Base-by-base conservation (phyloP, 176 grass and related monocot genomes). In the Secale cereale region DNA sequence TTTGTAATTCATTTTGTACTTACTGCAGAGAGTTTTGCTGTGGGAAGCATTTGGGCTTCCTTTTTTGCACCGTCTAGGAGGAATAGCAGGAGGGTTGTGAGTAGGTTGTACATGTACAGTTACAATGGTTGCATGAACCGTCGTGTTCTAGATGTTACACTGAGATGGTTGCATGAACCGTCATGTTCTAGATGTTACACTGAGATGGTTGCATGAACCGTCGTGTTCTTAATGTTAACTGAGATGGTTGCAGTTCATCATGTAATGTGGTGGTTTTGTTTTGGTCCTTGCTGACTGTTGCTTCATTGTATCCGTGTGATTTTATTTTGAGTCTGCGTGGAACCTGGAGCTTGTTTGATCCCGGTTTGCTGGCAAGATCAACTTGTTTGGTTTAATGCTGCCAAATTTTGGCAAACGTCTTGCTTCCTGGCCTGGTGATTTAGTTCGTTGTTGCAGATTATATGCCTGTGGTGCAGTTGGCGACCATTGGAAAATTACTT, bases 1-100 rank as follows among this genome's bases (percentile, higher is more conserved):
- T 84, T 84, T 84, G 75, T 84, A 76, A 50, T 32, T 82, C 28
- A 33, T 29, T 76, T 50, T 52, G 54, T 43, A 84, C 69, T 33
- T 52, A 79, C 19, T 61, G n/a, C 62, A 33, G 64, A 48, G 17
- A 61, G 67, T 62, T 63, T 81, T 36, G 68, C 37, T 33, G 61
- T 81, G 81, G 28, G 63, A 31, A 19, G 30, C 15, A 66, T 66
- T 31, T 66, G 15, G 15, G 64, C 68, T 19, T 17, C 14, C n/a
- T 66, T 19, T 32, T 66, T 66, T 31, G 29, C 29, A 66, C 15
- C 16, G 64, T 66, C 17, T 66, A 66, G 64, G 64, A 66, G 30
- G 14, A 32, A 32, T 8, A 32, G 64, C 29, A 32, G 14, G 63
- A 6, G 2, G 28, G 29, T 32, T 19, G 7, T 32, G 26, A 39